phyloP scores from a whole-genome alignment of 257 asterid species.

The Nicotiana paniculata region DNA sequence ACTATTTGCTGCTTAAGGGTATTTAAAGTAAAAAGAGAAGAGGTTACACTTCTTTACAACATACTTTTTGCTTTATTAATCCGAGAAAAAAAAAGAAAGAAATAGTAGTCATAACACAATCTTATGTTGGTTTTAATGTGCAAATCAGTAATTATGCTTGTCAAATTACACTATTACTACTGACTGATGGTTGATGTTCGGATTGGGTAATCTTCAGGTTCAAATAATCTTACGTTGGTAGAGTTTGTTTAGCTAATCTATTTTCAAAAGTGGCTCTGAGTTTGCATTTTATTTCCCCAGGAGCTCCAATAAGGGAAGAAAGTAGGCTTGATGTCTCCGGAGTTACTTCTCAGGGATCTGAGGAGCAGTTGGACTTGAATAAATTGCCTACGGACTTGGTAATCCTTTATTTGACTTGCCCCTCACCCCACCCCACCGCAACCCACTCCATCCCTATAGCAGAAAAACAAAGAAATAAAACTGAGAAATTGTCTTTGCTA shows the following conservation, averaged over 20 bases:
- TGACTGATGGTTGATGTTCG: not conserved
- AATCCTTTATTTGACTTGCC: not conserved
- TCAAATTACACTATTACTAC: not conserved
- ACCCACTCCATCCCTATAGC: not conserved
- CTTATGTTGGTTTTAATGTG: not conserved
- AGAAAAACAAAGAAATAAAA: not conserved
- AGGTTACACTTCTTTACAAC: not conserved
- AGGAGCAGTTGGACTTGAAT: constrained; percentile 16
- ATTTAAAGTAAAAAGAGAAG: not conserved
- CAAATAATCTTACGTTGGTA: not conserved
- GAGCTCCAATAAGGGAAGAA: constrained; percentile 13
- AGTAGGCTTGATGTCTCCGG: constrained; percentile 27
- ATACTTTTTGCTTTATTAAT: not conserved
- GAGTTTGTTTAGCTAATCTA: not conserved
- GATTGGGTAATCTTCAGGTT: not conserved
- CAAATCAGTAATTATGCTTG: not conserved
- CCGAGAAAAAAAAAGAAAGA: not conserved
- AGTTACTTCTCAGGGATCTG: constrained; percentile 26
- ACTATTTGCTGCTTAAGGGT: not conserved
- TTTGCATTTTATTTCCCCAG: constrained; percentile 8
- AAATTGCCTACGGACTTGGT: constrained; percentile 15
- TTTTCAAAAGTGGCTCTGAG: not conserved
- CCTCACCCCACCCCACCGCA: not conserved
- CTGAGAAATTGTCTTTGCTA: not conserved
- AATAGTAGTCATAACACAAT: not conserved